These are phyloP conservation scores for Zygoascus hellenicus DNA, from an alignment of 1,139 yeast species.

Conservation along the genomic window DNA sequence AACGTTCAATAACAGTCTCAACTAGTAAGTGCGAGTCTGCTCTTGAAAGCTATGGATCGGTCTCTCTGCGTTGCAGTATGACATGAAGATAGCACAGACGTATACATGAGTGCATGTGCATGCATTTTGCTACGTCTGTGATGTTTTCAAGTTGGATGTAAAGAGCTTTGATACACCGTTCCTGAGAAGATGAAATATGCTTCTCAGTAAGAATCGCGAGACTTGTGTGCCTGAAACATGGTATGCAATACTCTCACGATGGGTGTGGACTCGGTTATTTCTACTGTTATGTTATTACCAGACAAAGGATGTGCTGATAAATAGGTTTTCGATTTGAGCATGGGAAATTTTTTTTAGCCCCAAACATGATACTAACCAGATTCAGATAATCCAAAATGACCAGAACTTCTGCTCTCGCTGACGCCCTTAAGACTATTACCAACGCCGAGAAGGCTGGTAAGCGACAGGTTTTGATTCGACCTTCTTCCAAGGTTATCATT, in stretches of 20 bases:
- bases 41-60: constrained; percentile 17
- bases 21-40: constrained; percentile 12
- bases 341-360: too few species aligned
- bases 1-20: constrained; percentile 2
- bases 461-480: constrained; percentile 98
- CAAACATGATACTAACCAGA: constrained; percentile 8
- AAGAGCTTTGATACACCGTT: constrained; percentile 26
- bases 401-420: constrained; percentile 98
- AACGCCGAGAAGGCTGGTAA: constrained; percentile 99
- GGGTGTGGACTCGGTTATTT: not conserved
- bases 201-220: too few species aligned
- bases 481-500: constrained; percentile 97
- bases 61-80: constrained; percentile 22
- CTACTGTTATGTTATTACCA: not conserved
- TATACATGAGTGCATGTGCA: too few species aligned
- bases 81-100: constrained; percentile 3
- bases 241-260: too few species aligned
- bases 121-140: constrained; percentile 1
- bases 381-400: constrained; percentile 54
- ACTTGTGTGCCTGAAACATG: too few species aligned
- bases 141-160: constrained; percentile 11
- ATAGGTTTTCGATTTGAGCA: not conserved
- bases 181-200: not conserved
- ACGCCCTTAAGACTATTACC: constrained; percentile 97
- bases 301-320: not conserved